Base-by-base conservation (phyloP, 441 rosid species). In the Mallotus repandus region DNA sequence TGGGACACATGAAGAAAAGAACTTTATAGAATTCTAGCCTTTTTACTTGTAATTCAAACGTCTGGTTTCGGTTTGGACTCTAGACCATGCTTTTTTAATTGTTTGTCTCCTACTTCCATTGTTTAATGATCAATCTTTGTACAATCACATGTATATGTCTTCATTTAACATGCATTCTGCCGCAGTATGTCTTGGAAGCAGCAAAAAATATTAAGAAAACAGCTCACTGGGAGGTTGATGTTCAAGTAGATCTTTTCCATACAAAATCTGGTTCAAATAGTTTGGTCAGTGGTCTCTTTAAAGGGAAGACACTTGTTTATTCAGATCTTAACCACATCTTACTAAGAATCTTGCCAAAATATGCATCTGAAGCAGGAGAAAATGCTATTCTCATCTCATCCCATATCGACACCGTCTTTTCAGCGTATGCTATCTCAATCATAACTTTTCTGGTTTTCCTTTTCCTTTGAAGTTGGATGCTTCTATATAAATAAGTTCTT, bases 391-490 rank as follows among this genome's bases (percentile, higher is more conserved):
- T 96, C 35, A 88, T 91, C 79, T 93, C 98, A 57, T 93, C 99
- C 76, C 99, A 96, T 81, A 86, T 93, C 76, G 99, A 96, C 80
- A 90, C 97, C 7, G 98, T 93, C 75, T 90, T 90, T 79, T 89
- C 97, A 62, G 72, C 93, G 98, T 93, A 89, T 73, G 92, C 57
- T 82, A 70, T 81, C 64, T 25, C 54, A 35, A 70, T 63, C 45
- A 18, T 55, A 58, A 25, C 41, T 8, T 21, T 41, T 68, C 19
- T 54, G 55, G 32, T 29, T 57, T 41, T 14, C 22, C 70, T 21
- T 46, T 57, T 22, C 48, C 16, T 46, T 50, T 66, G 63, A 56
- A 64, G 62, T 62, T 46, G 7, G 32, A 61, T 66, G 29, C n/a
- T n/a, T 63, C 32, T 29, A 29, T 29, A 29, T 29, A 29, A 29